Conservation (phyloP, 192 early-diverging fungal genomes). For the Pilobolus umbonatus region DNA sequence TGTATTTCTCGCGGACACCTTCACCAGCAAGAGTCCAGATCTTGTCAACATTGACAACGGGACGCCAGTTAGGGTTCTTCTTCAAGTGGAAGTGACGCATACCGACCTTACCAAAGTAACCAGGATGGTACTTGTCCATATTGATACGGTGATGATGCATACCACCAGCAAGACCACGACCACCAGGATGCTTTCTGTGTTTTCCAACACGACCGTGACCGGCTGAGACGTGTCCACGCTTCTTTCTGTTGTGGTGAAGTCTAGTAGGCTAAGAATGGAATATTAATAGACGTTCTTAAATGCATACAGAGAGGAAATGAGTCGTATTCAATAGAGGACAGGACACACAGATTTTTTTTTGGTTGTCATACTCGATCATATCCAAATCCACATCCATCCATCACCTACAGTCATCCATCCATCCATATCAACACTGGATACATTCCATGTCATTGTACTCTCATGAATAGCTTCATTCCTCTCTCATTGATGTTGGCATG, state of each 20-base stretch:
- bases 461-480: too few relatives aligned
- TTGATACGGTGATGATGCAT: slow-evolving; percentile 99
- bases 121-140: slow-evolving; percentile 99
- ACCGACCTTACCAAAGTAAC: slow-evolving; percentile 99
- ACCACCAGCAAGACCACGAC: slow-evolving; percentile 99
- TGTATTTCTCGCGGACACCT: slow-evolving; percentile 78
- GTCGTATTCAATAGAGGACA: too few relatives aligned
- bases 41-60: slow-evolving; percentile 90
- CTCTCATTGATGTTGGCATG: neutral
- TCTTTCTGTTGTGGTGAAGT: slow-evolving; percentile 89
- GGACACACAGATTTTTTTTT: neutral
- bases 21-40: slow-evolving; percentile 89
- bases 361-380: neutral
- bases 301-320: too few relatives aligned
- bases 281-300: too few relatives aligned
- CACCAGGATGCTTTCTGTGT: slow-evolving; percentile 99
- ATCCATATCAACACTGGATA: neutral
- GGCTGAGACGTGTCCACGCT: slow-evolving; percentile 98
- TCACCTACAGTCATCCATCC: neutral
- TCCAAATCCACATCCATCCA: neutral
- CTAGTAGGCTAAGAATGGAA: slow-evolving; percentile 63
- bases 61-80: slow-evolving; percentile 79
- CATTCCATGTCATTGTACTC: neutral
- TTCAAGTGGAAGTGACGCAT: slow-evolving; percentile 99
- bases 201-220: slow-evolving; percentile 99